Evolutionary conservation across 1,284 basidiomycete species (phyloP).

Genomic region (Mrakiaceae sp.): DNA sequence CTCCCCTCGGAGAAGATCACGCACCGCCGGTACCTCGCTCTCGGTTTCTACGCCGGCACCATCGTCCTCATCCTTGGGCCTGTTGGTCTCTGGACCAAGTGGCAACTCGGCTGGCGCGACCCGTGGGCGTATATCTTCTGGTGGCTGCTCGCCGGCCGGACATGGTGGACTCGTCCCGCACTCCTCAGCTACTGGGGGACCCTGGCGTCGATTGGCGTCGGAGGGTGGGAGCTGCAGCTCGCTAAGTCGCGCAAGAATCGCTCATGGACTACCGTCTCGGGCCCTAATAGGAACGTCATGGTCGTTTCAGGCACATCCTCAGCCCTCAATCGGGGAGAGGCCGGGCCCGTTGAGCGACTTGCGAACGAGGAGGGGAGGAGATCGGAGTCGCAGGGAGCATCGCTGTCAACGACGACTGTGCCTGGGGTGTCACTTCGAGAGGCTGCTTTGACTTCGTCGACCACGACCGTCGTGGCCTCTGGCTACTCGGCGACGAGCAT

Average conservation of each 20-base stretch:
- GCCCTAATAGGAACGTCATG: not conserved
- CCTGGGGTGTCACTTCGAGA: too few species aligned
- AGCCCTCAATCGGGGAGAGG: too few species aligned
- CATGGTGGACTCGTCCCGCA: conserved; percentile 68
- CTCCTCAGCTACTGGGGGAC: conserved; percentile 77
- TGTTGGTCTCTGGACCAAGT: conserved; percentile 85
- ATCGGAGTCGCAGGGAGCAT: too few species aligned
- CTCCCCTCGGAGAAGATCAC: conserved; percentile 78
- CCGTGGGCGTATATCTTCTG: conserved; percentile 84
- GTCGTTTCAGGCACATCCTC: not conserved
- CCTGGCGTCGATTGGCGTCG: conserved; percentile 70
- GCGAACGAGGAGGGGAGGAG: too few species aligned
- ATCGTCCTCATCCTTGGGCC: conserved; percentile 66
- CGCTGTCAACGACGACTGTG: too few species aligned
- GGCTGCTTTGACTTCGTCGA: too few species aligned
- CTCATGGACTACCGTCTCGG: conserved; percentile 24
- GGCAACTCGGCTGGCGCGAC: conserved; percentile 72
- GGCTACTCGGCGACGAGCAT: conserved; percentile 27
- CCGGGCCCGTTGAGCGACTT: too few species aligned
- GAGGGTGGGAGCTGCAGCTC: conserved; percentile 83
- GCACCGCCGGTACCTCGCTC: conserved; percentile 72
- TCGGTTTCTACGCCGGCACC: conserved; percentile 72
- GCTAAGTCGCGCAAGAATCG: conserved; percentile 55
- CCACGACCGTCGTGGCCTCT: not conserved
- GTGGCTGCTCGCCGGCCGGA: conserved; percentile 55